Conservation (phyloP, 495 filamentous ascomycete species). For the Penicillium ochrochloron region DNA sequence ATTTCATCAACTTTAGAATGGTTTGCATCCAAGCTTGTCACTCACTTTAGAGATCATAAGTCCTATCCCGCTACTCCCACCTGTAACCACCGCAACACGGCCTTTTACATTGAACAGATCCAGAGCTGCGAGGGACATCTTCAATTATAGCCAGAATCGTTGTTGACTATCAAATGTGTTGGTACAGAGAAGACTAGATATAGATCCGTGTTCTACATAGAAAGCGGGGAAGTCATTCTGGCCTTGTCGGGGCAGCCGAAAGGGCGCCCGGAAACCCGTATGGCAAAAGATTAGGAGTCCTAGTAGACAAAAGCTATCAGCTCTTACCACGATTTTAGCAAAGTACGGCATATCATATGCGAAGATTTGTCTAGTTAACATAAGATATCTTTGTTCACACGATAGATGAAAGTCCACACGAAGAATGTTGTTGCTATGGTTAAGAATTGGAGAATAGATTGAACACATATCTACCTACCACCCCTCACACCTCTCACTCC, state of each 20-base stretch:
- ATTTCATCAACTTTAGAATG: background rate
- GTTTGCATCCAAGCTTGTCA: too few species aligned
- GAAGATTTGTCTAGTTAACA: background rate
- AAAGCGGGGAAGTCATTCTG: background rate
- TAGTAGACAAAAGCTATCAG: background rate
- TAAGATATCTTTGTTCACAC: background rate
- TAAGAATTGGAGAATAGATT: background rate
- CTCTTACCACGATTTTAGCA: background rate
- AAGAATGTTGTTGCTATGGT: background rate
- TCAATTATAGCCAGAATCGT: background rate
- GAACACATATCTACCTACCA: background rate
- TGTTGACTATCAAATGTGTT: background rate
- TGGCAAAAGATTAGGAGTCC: background rate
- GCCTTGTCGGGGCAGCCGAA: background rate
- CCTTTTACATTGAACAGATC: background rate
- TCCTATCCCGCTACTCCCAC: background rate
- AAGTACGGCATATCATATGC: background rate
- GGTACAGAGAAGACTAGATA: background rate
- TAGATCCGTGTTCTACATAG: background rate
- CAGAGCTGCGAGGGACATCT: background rate
- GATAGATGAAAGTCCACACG: too few species aligned
- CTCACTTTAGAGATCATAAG: background rate
- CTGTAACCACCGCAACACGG: background rate
- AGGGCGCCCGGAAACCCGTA: background rate
- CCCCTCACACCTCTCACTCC: conserved; percentile 26